Evolutionary conservation across 2,329 filamentous ascomycete species (phyloP).

Genomic region (Colletotrichum magnum): DNA sequence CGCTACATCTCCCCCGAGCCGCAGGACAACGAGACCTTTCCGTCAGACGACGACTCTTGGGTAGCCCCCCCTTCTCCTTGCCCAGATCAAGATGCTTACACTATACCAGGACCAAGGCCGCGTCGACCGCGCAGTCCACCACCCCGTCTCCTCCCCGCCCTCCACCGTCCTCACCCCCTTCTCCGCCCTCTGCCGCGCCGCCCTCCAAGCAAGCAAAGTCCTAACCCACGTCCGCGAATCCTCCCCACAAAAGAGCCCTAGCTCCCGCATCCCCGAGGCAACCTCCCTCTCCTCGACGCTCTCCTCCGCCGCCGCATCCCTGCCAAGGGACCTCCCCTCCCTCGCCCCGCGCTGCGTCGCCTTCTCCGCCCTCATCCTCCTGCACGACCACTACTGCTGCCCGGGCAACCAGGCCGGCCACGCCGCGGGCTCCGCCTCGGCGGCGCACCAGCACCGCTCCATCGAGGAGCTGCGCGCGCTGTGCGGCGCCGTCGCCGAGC

Average conservation of each 20-base stretch:
- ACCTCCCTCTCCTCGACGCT: slow-evolving; percentile 8
- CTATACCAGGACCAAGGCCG: slow-evolving; percentile 53
- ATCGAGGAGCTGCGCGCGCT: slow-evolving; percentile 51
- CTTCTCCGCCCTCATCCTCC: slow-evolving; percentile 44
- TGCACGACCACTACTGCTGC: slow-evolving; percentile 55
- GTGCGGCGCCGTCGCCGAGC: slow-evolving; percentile 46
- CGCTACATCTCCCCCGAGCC: slow-evolving; percentile 43
- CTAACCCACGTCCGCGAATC: slow-evolving; percentile 48
- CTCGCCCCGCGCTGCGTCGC: slow-evolving; percentile 42
- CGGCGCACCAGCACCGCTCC: slow-evolving; percentile 50
- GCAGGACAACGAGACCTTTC: slow-evolving; percentile 46
- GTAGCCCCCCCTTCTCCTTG: slow-evolving; percentile 42
- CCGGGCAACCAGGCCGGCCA: slow-evolving; percentile 45
- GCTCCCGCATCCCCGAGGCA: slow-evolving; percentile 12
- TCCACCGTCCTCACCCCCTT: slow-evolving; percentile 62
- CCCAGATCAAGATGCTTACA: slow-evolving; percentile 17
- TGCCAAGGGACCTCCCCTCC: slow-evolving; percentile 21
- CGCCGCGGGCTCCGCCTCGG: slow-evolving; percentile 43
- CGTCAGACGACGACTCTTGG: slow-evolving; percentile 57
- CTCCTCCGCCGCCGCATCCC: not conserved
- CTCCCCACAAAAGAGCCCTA: slow-evolving; percentile 20
- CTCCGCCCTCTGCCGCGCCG: slow-evolving; percentile 62
- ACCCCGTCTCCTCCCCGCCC: slow-evolving; percentile 49
- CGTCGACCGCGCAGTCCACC: slow-evolving; percentile 46
- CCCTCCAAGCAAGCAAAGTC: slow-evolving; percentile 52